Conservation (phyloP, 805 yeast species). For the Nakazawaea molendinolei region DNA sequence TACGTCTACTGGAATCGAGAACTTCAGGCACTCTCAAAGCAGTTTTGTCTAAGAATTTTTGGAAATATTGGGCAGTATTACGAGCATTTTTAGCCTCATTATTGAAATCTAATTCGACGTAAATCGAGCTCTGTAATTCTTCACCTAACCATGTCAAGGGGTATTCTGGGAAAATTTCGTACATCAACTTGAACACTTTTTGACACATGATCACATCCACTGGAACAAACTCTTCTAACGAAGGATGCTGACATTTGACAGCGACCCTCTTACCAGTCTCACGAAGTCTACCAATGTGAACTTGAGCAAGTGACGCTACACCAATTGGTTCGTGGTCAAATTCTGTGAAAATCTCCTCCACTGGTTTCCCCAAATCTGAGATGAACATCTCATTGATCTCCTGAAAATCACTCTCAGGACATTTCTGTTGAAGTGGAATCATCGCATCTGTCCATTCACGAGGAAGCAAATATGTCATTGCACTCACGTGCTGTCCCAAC, state of each 20-base stretch:
- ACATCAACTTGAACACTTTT: conserved; percentile 67
- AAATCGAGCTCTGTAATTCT: conserved; percentile 80
- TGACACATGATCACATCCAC: conserved; percentile 76
- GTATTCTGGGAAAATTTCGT: conserved; percentile 83
- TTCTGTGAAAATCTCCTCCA: conserved; percentile 59
- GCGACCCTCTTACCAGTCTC: conserved; percentile 71
- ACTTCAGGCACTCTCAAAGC: conserved; percentile 78
- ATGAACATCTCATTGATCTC: conserved; percentile 63
- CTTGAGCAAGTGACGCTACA: conserved; percentile 95
- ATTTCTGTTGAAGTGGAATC: conserved; percentile 86
- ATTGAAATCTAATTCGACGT: conserved; percentile 82
- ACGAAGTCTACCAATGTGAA: conserved; percentile 67
- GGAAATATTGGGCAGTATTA: conserved; percentile 63
- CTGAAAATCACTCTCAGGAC: conserved; percentile 73
- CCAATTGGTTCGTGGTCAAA: conserved; percentile 81
- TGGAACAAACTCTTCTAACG: conserved; percentile 81
- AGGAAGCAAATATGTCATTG: conserved; percentile 87
- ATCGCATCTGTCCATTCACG: conserved; percentile 93
- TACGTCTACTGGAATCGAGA: conserved; percentile 55
- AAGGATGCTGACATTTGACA: conserved; percentile 91
- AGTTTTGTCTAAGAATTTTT: conserved; percentile 47
- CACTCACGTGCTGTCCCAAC: conserved; percentile 90
- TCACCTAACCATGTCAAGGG: conserved; percentile 95
- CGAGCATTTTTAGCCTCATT: conserved; percentile 81
- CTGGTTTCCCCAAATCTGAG: conserved; percentile 52